Conservation (phyloP, 331 rosid genomes). For the Erythrophleum ivorense region DNA sequence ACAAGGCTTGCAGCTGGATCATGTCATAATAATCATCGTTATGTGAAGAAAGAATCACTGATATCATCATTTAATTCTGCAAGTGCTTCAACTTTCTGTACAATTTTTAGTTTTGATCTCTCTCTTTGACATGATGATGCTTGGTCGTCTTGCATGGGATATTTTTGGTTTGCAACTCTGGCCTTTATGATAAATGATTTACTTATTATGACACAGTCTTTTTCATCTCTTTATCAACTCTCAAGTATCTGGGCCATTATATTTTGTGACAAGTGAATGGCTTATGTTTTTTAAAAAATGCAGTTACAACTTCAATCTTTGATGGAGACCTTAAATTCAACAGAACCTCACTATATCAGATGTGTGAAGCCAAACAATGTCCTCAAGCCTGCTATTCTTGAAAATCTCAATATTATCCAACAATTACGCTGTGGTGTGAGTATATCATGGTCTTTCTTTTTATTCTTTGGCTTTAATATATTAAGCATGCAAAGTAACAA, state of each 20-base stretch:
- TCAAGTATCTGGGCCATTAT: slow-evolving; percentile 12
- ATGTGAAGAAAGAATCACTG: neutral
- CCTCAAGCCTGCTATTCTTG: slow-evolving; percentile 78
- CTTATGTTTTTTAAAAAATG: slow-evolving; percentile 34
- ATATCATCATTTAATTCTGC: neutral
- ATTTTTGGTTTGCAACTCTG: slow-evolving; percentile 19
- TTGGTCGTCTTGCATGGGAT: neutral
- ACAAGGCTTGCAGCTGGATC: neutral
- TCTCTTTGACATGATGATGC: slow-evolving; percentile 3
- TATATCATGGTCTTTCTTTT: slow-evolving; percentile 39
- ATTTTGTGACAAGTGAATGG: slow-evolving; percentile 13
- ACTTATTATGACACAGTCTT: neutral
- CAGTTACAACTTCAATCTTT: slow-evolving; percentile 87
- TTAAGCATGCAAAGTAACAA: neutral
- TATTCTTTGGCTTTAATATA: slow-evolving; percentile 29
- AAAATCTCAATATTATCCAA: slow-evolving; percentile 70
- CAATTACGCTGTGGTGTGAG: slow-evolving; percentile 87
- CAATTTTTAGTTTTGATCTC: neutral
- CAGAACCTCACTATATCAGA: slow-evolving; percentile 86
- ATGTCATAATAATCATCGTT: neutral
- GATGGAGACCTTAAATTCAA: slow-evolving; percentile 78
- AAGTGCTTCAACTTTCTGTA: neutral
- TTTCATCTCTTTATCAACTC: neutral
- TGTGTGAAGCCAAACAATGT: slow-evolving; percentile 84
- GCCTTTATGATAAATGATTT: neutral